These are phyloP conservation scores for Paramecium sexaurelia DNA, from an alignment of 73 alveolate genomes.

Conservation along the genomic window DNA sequence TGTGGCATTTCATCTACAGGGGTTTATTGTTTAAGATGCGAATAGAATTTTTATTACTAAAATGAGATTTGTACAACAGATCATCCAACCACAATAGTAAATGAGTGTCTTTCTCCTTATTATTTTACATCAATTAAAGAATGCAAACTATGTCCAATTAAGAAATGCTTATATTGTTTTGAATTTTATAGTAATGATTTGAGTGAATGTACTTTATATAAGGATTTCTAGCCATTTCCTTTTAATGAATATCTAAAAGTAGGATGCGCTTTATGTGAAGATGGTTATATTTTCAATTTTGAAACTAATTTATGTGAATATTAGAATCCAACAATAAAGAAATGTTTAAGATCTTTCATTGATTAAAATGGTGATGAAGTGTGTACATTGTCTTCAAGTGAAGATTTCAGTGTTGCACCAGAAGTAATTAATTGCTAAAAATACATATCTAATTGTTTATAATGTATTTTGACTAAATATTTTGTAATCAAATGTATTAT, in stretches of 20 bases:
- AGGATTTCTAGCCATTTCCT: background rate
- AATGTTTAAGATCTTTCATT: background rate
- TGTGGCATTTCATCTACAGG: background rate
- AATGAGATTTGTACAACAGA: background rate
- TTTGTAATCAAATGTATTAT: background rate
- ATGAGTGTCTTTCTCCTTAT: background rate
- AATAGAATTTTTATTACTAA: background rate
- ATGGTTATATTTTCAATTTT: background rate
- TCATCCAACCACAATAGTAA: background rate
- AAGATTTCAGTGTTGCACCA: background rate
- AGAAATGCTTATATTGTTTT: background rate
- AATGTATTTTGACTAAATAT: background rate
- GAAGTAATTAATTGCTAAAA: background rate
- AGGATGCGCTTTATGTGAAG: background rate
- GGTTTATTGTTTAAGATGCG: background rate
- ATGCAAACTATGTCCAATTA: background rate
- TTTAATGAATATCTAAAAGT: background rate
- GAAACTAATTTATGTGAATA: background rate
- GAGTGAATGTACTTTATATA: background rate
- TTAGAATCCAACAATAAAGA: background rate
- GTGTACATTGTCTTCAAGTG: background rate
- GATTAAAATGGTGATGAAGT: background rate
- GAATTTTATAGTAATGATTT: background rate
- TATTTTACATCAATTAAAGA: background rate
- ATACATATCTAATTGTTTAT: background rate